Base-by-base conservation (phyloP, 2,329 filamentous ascomycete species). In the Diaporthe humulicola region DNA sequence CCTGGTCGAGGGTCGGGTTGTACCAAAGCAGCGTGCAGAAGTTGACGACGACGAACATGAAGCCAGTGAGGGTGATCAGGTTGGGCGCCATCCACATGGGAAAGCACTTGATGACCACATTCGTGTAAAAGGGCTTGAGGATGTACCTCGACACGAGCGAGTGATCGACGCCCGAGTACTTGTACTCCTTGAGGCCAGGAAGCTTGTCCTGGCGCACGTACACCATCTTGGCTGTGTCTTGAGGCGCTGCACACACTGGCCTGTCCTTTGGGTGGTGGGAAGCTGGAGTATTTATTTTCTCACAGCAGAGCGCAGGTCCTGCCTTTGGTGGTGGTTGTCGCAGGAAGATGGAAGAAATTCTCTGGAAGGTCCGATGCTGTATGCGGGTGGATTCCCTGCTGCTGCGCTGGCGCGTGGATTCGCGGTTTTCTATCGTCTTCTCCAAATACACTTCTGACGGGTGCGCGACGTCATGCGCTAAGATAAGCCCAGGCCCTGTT, bases 71-170 rank as follows among this genome's bases (percentile, higher is more conserved):
- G 28, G 96, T 98, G 82, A 98, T 98, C 87, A 93, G 84, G 84
- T 94, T 94, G 76, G 92, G 92, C 83, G 97, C 97, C 96, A 99
- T 98, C 83, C 89, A 94, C 92, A 98, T 94, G 58, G 97, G 97
- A 83, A 99, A 98, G 85, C 93, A 93, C 77, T 96, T 92, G 87
- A 99, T 98, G 81, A 98, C 96, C 78, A 97, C 89, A 86, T 98
- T 93, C 81, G 92, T 97, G 88, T 98, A 99, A 86, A 98, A 99
- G 10, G 97, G 97, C 89, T 99, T 98, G 81, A 99, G 88, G 78
- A 99, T 91, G 87, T 98, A 98, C 84, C 93, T 94, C 78, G 96
- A 98, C 54, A 95, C 89, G 76, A 98, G 88, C 75, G 95, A 98
- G 84, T 94, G 94, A 85, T 99, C 97, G 80, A 98, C 94, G 74